phyloP scores from a whole-genome alignment of 2,329 filamentous ascomycete genomes.

The Aureobasidium subglaciale region DNA sequence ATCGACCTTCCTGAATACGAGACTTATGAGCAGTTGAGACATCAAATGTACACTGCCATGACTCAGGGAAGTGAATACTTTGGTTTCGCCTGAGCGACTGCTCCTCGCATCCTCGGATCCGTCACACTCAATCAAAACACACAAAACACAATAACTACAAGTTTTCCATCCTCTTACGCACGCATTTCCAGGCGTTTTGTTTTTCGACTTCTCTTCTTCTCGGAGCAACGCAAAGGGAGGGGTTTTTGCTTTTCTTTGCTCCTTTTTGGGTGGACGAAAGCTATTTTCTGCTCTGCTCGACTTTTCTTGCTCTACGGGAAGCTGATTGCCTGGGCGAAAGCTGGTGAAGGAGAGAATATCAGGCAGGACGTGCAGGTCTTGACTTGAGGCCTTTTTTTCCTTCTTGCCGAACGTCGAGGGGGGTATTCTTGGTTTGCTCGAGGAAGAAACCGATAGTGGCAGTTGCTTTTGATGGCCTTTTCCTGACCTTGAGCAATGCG shows the following conservation, averaged over 20 bases:
- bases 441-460: not conserved
- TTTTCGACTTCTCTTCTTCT: not conserved
- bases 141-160: no score
- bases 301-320: not conserved
- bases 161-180: no score
- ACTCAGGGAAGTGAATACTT: constrained; percentile 97
- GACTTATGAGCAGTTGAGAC: constrained; percentile 81
- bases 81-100: constrained; percentile 75
- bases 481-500: not conserved
- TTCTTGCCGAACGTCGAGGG: not conserved
- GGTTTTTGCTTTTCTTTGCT: not conserved
- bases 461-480: not conserved
- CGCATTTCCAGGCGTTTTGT: not conserved
- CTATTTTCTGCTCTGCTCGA: not conserved
- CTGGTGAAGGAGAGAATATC: not conserved
- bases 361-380: not conserved
- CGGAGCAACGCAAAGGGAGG: not conserved
- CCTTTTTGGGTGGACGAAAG: no score
- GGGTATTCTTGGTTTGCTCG: not conserved
- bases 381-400: not conserved
- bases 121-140: no score
- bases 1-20: constrained; percentile 98
- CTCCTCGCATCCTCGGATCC: no score
- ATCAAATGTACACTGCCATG: constrained; percentile 88
- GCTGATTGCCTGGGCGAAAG: no score